phyloP scores from a whole-genome alignment of 169 alveolate genomes.

The Plasmodium sp. region DNA sequence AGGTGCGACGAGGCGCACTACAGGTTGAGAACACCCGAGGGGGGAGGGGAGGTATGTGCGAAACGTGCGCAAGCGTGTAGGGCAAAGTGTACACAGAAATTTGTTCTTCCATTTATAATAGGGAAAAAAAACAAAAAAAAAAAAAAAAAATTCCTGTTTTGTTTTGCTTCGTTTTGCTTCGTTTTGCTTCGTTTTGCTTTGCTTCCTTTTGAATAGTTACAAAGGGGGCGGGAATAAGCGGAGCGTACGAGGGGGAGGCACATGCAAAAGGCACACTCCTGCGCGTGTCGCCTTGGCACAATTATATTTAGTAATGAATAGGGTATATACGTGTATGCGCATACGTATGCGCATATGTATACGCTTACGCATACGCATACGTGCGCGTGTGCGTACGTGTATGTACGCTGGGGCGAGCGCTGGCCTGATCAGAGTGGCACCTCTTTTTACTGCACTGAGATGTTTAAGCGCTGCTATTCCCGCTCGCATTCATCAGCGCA shows the following conservation, averaged over 20 bases:
- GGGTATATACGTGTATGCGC: background rate
- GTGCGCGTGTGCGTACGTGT: background rate
- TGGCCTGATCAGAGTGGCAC: background rate
- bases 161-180: background rate
- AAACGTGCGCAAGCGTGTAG: background rate
- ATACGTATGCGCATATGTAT: background rate
- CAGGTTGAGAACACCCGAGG: background rate
- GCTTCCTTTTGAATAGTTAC: background rate
- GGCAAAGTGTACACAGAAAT: background rate
- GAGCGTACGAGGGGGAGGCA: background rate
- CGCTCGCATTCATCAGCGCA: background rate
- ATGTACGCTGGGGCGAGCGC: background rate
- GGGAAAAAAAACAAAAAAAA: background rate
- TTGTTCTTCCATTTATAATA: background rate
- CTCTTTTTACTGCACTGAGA: background rate
- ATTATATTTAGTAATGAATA: background rate
- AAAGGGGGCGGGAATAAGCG: background rate
- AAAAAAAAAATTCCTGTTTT: background rate
- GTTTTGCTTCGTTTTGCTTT: background rate
- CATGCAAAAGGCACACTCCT: background rate
- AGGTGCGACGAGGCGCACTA: background rate
- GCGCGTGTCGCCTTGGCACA: background rate
- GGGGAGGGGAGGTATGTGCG: background rate
- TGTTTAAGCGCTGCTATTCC: background rate
- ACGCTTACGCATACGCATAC: background rate